A percentile compares a stretch with the other conserved stretches of the same genome.
These are phyloP conservation scores for Mortierella sp. DNA, from an alignment of 371 early-diverging fungal genomes.

Conservation along the genomic window DNA sequence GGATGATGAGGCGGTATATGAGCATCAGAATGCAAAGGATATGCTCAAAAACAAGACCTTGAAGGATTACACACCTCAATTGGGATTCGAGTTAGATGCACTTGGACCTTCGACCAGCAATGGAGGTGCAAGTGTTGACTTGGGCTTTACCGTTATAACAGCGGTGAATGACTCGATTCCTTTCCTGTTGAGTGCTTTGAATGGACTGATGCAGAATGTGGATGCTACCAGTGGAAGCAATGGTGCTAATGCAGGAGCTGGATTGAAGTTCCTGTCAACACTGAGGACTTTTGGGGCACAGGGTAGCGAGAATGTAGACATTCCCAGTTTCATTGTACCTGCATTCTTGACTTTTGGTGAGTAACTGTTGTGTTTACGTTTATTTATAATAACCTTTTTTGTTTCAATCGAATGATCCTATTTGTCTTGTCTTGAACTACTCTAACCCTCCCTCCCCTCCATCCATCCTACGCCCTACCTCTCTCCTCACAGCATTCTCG, in stretches of 20 bases:
- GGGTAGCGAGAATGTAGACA: conserved; percentile 48
- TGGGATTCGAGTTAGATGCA: conserved; percentile 53
- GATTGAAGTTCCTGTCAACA: conserved; percentile 34
- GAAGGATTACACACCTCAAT: conserved; percentile 40
- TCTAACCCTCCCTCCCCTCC: not conserved
- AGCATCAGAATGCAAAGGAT: conserved; percentile 44
- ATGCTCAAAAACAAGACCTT: conserved; percentile 45
- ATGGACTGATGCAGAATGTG: conserved; percentile 36
- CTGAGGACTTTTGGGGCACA: conserved; percentile 52
- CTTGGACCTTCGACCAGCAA: conserved; percentile 20
- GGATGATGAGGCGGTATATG: conserved; percentile 44
- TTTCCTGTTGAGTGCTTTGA: conserved; percentile 37
- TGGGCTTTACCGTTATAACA: conserved; percentile 38
- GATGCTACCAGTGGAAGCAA: conserved; percentile 38
- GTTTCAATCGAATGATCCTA: no score
- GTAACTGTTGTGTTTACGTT: conserved; percentile 6
- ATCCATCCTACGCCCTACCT: not conserved
- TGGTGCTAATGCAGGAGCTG: conserved; percentile 25
- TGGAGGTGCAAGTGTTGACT: conserved; percentile 32
- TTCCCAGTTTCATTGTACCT: conserved; percentile 56
- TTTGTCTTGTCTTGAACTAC: no score
- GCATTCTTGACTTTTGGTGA: conserved; percentile 57
- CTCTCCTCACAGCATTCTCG: conserved; percentile 33
- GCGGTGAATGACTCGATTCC: conserved; percentile 46
- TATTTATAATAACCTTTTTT: not conserved